Evolutionary conservation across 2,329 filamentous ascomycete genomes (phyloP), one percentile per base, ranked within the genome.

Genomic region (Arthrobotrys iridis): DNA sequence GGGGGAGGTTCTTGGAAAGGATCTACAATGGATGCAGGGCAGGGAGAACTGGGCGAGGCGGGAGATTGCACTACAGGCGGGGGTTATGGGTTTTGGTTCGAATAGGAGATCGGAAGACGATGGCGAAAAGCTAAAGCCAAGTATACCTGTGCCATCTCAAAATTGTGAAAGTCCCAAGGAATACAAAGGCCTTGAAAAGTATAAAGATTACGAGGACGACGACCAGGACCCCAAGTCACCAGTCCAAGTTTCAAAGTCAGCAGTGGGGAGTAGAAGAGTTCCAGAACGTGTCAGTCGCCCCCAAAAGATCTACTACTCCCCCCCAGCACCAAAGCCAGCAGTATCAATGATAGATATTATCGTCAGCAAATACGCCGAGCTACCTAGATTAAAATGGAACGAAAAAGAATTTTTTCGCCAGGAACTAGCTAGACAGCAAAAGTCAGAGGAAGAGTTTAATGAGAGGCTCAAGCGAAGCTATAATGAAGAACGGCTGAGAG

Each of bases 401-500:
- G 30, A 62, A 58, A 46, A 74, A 18, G 40, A 43, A 18, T 24
- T 58, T 15, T 8, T 13, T 0, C 41, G 35, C 28, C 20, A 62
- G n/a, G 10, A 26, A 11, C 15, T 67, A 7, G 46, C 35, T 1
- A n/a, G 55, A 8, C 57, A 43, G 8, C 26, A 67, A 43, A 63
- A 22, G 13, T 74, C 70, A 0, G 70, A 74, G 22, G 62, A 74
- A 33, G 70, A 74, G 26, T 74, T 67, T 41, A 74, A 74, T 24
- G 10, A 7, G 18, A 18, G 28, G 33, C 52, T 57, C 2, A 66
- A 40, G n/a, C 18, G 26, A 24, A 46, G 13, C 6, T 40, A 62
- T 13, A 46, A 20, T 13, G 45, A 74, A 20, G 26, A n/a, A 1
- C 28, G 22, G 30, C 4, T 57, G 3, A 37, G 26, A 28, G 55